These are phyloP conservation scores for Aotearoamyces nothofagi DNA, from an alignment of 2,329 filamentous ascomycete genomes.

Conservation along the genomic window DNA sequence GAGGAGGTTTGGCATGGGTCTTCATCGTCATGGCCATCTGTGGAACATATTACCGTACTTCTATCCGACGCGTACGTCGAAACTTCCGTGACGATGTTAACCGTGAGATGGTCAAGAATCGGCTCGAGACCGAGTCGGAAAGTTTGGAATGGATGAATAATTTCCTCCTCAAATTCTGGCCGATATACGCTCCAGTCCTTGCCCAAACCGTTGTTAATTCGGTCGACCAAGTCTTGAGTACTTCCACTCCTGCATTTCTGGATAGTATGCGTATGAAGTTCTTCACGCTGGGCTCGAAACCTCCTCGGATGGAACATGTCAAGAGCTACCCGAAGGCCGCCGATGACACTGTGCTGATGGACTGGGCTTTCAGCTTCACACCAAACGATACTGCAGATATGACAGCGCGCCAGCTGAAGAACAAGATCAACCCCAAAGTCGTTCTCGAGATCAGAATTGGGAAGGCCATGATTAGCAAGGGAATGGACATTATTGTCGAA, in stretches of 20 bases:
- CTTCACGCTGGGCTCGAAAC: constrained; percentile 88
- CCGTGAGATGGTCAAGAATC: constrained; percentile 75
- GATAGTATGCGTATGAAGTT: constrained; percentile 89
- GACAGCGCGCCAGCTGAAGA: constrained; percentile 77
- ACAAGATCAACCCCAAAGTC: constrained; percentile 94
- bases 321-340: constrained; percentile 95
- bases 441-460: constrained; percentile 89
- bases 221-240: constrained; percentile 91
- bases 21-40: constrained; percentile 86
- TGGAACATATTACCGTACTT: constrained; percentile 93
- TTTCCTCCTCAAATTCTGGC: constrained; percentile 98
- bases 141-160: constrained; percentile 98
- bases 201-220: constrained; percentile 85
- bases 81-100: constrained; percentile 94
- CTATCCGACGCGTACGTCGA: constrained; percentile 77
- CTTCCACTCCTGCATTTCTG: constrained; percentile 78
- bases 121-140: constrained; percentile 78
- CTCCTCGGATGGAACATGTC: constrained; percentile 90
- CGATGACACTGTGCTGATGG: constrained; percentile 93
- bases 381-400: constrained; percentile 88
- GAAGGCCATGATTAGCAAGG: constrained; percentile 94
- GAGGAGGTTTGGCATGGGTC: constrained; percentile 85
- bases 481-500: constrained; percentile 92
- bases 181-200: constrained; percentile 90
- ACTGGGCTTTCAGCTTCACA: constrained; percentile 99